phyloP scores from a whole-genome alignment of 2,329 filamentous ascomycete genomes.

The Cytospora schulzeri region DNA sequence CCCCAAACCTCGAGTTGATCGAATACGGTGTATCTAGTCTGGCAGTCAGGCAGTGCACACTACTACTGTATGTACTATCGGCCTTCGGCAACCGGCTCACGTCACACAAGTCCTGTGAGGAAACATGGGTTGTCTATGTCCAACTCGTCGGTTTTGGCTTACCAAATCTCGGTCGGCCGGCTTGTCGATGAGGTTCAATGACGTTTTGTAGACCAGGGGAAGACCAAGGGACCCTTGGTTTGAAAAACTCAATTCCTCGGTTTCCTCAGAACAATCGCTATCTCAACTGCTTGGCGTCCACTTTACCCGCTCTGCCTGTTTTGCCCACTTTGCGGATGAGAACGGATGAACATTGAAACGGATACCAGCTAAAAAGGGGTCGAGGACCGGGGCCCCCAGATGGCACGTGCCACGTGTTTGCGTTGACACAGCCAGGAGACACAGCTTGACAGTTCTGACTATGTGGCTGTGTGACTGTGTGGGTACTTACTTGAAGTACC shows the following conservation, averaged over 20 bases:
- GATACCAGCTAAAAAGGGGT: neutral
- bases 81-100: neutral
- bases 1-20: neutral
- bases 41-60: no score
- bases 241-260: neutral
- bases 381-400: neutral
- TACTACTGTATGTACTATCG: no score
- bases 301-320: neutral
- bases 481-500: no score
- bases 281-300: neutral
- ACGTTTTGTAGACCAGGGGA: neutral
- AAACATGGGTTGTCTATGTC: neutral
- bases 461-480: no score
- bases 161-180: neutral
- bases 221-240: neutral
- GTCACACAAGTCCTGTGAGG: neutral
- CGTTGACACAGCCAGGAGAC: neutral
- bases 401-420: neutral
- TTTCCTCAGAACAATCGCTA: neutral
- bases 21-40: neutral
- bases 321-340: neutral
- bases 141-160: neutral
- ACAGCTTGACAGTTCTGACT: no score
- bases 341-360: no score
- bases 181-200: neutral